Percentiles rank a stretch among this genome's conserved stretches.
phyloP scores from a whole-genome alignment of 1,284 basidiomycete species.

The Rhodotorula sp. region DNA sequence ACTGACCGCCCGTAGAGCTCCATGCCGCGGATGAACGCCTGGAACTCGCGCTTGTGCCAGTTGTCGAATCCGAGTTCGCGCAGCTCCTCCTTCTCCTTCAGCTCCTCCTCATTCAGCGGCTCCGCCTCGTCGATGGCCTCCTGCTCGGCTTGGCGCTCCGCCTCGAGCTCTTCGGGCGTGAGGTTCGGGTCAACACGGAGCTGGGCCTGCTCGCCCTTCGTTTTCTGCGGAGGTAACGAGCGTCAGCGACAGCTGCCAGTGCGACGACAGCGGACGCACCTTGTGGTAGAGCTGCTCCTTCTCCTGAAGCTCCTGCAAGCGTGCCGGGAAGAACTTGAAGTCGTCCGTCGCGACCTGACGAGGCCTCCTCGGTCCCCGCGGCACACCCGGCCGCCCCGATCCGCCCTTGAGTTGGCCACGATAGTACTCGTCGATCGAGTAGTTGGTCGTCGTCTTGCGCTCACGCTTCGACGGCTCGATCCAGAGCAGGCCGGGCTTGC shows the following conservation, averaged over 20 bases:
- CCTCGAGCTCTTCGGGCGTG: constrained; percentile 79
- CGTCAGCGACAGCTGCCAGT: neutral
- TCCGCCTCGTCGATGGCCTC: constrained; percentile 81
- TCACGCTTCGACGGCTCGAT: constrained; percentile 94
- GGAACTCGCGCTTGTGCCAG: constrained; percentile 92
- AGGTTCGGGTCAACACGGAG: constrained; percentile 64
- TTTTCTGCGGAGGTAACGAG: constrained; percentile 53
- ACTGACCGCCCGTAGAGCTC: constrained; percentile 75
- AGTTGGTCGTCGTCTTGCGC: constrained; percentile 75
- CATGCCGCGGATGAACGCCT: constrained; percentile 79
- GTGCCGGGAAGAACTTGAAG: constrained; percentile 93
- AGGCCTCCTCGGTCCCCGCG: constrained; percentile 21
- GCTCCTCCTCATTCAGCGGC: constrained; percentile 76
- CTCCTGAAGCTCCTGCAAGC: constrained; percentile 80
- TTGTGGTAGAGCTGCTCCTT: constrained; percentile 74
- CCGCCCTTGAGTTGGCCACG: constrained; percentile 52
- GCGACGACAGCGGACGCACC: constrained; percentile 56
- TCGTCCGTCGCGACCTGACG: constrained; percentile 59
- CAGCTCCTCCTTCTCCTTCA: constrained; percentile 74
- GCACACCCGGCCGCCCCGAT: constrained; percentile 49
- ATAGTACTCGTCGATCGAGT: constrained; percentile 65
- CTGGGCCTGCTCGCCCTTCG: constrained; percentile 65
- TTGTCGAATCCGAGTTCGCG: constrained; percentile 74
- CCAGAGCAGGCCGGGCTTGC: constrained; percentile 59
- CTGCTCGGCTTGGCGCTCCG: constrained; percentile 75